Evolutionary conservation across 805 yeast species (phyloP).

Genomic region (Priceomyces haplophilus): DNA sequence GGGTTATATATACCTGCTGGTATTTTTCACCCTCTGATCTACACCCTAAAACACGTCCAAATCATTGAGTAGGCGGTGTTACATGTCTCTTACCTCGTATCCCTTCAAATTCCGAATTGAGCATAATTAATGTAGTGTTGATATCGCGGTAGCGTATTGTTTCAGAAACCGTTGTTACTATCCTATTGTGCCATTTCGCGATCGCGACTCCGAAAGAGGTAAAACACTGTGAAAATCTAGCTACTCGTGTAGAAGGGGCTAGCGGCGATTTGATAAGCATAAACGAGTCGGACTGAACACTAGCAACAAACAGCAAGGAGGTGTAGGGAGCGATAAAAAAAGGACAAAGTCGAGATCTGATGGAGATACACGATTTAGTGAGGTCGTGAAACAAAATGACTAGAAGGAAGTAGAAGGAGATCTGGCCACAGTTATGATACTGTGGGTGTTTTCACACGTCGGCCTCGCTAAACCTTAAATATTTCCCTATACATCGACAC

Average conservation of each 20-base stretch:
- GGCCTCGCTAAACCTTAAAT: neutral
- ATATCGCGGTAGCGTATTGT: constrained; percentile 3
- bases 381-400: too few relatives aligned
- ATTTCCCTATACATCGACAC: neutral
- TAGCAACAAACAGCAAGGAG: neutral
- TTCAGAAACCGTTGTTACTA: constrained; percentile 3
- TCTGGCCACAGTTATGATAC: too few relatives aligned
- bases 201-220: constrained; percentile 4
- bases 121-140: constrained; percentile 1
- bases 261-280: neutral
- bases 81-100: neutral
- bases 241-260: constrained; percentile 1
- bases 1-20: neutral
- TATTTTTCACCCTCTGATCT: neutral
- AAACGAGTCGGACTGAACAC: neutral
- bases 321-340: neutral
- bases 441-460: too few relatives aligned
- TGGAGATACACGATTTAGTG: too few relatives aligned
- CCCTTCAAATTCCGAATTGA: constrained; percentile 4
- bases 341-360: neutral
- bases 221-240: neutral
- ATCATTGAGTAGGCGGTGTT: constrained; percentile 1
- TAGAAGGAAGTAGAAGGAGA: too few relatives aligned
- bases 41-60: constrained; percentile 1
- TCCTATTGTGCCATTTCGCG: constrained; percentile 2